These are phyloP conservation scores for Castanea sativa DNA, from an alignment of 306 rosid genomes.

Conservation along the genomic window DNA sequence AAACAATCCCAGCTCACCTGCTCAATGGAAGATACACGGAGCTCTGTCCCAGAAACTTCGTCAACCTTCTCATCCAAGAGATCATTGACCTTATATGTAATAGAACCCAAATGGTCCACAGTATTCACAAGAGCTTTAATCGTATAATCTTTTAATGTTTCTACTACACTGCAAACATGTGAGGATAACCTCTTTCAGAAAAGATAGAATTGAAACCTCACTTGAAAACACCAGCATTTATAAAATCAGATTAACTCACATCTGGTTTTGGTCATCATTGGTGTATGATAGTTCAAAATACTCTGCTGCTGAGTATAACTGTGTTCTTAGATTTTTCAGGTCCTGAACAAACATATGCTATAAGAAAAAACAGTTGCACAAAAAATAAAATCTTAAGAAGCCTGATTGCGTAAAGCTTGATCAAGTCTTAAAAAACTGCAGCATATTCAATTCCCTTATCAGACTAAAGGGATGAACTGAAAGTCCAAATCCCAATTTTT, in stretches of 20 bases:
- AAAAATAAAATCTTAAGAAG: neutral
- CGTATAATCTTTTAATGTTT: slow-evolving; percentile 93
- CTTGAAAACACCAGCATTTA: neutral
- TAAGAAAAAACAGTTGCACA: slow-evolving; percentile 1
- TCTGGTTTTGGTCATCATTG: slow-evolving; percentile 92
- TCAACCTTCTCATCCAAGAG: slow-evolving; percentile 92
- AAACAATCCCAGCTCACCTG: slow-evolving; percentile 52
- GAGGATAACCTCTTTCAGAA: neutral
- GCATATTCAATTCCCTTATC: neutral
- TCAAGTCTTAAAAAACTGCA: neutral
- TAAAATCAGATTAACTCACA: slow-evolving; percentile 50
- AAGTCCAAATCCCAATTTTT: neutral
- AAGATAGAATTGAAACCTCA: slow-evolving; percentile 6
- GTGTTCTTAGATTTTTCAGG: slow-evolving; percentile 87
- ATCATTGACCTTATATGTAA: slow-evolving; percentile 86
- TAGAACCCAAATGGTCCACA: slow-evolving; percentile 98
- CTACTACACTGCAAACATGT: slow-evolving; percentile 66
- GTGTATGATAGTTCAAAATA: slow-evolving; percentile 92
- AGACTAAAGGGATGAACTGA: neutral
- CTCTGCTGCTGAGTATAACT: slow-evolving; percentile 95
- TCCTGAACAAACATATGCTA: slow-evolving; percentile 54
- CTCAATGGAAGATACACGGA: slow-evolving; percentile 87
- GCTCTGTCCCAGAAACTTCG: slow-evolving; percentile 86
- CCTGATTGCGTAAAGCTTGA: neutral
- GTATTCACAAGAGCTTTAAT: slow-evolving; percentile 96